Percentiles rank a stretch among this genome's conserved stretches.
Conservation (phyloP, 129 eudicot species). For the Tagetes erecta region DNA sequence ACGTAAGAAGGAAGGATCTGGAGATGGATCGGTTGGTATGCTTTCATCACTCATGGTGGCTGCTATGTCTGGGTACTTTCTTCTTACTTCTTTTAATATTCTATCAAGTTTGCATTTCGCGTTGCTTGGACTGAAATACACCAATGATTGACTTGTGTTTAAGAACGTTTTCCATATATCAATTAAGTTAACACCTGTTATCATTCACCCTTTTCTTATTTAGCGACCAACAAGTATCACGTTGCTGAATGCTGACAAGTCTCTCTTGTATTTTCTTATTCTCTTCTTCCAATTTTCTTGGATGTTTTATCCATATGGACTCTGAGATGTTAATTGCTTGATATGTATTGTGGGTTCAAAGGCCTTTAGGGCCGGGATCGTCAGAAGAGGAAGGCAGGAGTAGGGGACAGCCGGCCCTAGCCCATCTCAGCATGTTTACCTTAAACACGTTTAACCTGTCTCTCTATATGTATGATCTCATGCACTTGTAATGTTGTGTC, state of each 20-base stretch:
- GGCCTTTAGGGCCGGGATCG: too few relatives aligned
- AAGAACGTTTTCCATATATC: neutral
- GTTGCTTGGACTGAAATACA: conserved; percentile 11
- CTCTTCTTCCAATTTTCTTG: neutral
- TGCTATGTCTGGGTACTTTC: conserved; percentile 84
- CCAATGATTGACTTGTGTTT: neutral
- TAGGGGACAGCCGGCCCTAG: too few relatives aligned
- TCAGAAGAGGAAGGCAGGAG: too few relatives aligned
- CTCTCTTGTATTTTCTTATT: neutral
- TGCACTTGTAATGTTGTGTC: too few relatives aligned
- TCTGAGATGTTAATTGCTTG: neutral
- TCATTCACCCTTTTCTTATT: neutral
- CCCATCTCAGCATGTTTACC: too few relatives aligned
- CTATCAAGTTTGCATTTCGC: neutral
- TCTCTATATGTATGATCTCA: too few relatives aligned
- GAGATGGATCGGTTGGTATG: conserved; percentile 99
- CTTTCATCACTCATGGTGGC: conserved; percentile 96
- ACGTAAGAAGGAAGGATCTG: conserved; percentile 70
- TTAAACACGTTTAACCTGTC: too few relatives aligned
- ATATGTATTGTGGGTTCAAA: too few relatives aligned
- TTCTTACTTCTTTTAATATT: conserved; percentile 6
- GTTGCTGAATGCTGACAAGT: neutral
- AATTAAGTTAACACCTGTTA: neutral
- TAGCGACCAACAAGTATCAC: conserved; percentile 7
- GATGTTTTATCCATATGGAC: neutral